Evolutionary conservation across 2,329 filamentous ascomycete genomes (phyloP), one percentile per base, ranked within the genome.

Genomic region (Aureobasidium sp.): DNA sequence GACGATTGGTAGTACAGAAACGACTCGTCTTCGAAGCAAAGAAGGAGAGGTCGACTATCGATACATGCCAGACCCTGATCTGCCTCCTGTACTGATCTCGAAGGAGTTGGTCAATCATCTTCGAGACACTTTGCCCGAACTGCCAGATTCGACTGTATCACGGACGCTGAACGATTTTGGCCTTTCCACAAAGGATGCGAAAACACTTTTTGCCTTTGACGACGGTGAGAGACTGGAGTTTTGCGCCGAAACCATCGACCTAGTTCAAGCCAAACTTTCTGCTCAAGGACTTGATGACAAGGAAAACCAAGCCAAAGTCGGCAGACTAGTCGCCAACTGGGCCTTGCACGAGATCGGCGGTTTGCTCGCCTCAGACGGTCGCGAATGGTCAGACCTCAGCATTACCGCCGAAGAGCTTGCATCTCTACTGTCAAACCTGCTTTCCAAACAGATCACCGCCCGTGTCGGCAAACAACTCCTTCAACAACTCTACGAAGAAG

Each of bases 31-130:
- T 38, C 80, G 93, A 62, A 89, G 89, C 22, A 98, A 98, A 68
- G 93, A 97, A 68, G 93, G 93, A 42, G 91, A 95, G 65, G 90
- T 97, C 5, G 93, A 98, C 68, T 98, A 98, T 69, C 79, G 93
- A 37, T 98, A 98, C 66, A 97, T 98, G 91, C 91, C 93, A 0
- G 93, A 98, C 66, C 88, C 93, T 4, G 93, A 98, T 65, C 76
- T 98, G 12, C 79, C 81, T 0, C 89, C 93, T 1, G 75, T 98
- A 1, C 66, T 90, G 2, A 85, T 98, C 56, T 83, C 83, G 6
- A 65, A 72, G 56, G 83, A 87, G 54, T 74, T 97, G 0, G 73
- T 96, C 4, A 64, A 75, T 4, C 75, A 84, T 58, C 74, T 97
- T 12, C 71, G 69, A 17, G 60, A 69, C 0, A 85, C 77, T 0